Evolutionary conservation across 805 yeast genomes (phyloP), one percentile per base, ranked within the genome.

Genomic region (Metschnikowia peoriensis): DNA sequence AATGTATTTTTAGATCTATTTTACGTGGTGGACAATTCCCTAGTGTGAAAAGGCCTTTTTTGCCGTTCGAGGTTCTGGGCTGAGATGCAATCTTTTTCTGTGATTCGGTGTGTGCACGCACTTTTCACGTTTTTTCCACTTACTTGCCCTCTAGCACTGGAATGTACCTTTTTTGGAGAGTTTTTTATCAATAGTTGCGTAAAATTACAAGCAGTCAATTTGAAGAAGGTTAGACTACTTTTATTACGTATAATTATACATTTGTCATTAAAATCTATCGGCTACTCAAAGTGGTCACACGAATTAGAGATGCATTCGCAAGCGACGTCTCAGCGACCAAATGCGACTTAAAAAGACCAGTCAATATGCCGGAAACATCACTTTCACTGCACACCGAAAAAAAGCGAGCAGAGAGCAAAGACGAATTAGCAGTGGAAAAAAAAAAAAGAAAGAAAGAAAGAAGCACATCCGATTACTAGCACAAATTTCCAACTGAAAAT

Each of bases 41-140:
- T 27, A 12, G 46, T 29, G 32, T 37, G 7, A 27, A 35, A n/a
- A 14, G 38, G 17, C 28, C 38, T 28, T 17, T 38, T 47, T 38
- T 42, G 27, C 16, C 28, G 41, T 14, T 8, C 37, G 39, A 40
- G 41, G 37, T 11, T 35, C 37, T 17, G 46, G 39, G n/a, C 32
- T 34, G 45, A 41, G 51, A 39, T 49, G 51, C 51, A 38, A 48
- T 44, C 49, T 46, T 51, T 54, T 53, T 50, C 48, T n/a, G 32
- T 41, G 48, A 15, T 43, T 42, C 41, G 57, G 52, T 44, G 42
- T 16, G 38, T 29, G 47, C 52, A 47, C 57, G 52, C 38, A 44
- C 39, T 12, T 15, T 42, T 15, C 8, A 14, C n/a, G n/a, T 38
- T 28, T 28, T n/a, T 35, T 14, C 32, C 28, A 41, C 14, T 8